These are phyloP conservation scores for Nannochloris sp. DNA, from an alignment of 139 green algal species.

Conservation along the genomic window DNA sequence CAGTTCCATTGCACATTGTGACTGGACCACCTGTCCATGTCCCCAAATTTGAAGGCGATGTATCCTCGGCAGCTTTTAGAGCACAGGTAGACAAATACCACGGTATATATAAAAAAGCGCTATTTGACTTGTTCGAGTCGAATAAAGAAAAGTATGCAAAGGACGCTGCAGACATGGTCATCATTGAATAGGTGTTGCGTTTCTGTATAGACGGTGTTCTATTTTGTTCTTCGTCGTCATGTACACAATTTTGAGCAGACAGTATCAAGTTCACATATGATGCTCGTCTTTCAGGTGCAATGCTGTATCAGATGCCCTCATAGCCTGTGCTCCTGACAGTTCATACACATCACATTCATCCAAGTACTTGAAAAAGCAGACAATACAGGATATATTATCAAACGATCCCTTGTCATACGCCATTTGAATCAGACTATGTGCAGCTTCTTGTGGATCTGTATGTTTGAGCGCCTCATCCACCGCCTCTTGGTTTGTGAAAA, in stretches of 20 bases:
- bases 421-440: constrained; percentile 56
- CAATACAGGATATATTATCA: constrained; percentile 80
- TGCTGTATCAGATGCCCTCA: constrained; percentile 1
- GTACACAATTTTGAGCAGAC: too few relatives aligned
- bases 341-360: background rate
- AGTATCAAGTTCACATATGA: too few relatives aligned
- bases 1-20: constrained; percentile 32
- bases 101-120: constrained; percentile 11
- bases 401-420: constrained; percentile 62
- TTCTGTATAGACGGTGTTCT: too few relatives aligned
- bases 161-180: constrained; percentile 4
- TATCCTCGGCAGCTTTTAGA: constrained; percentile 10
- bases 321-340: background rate
- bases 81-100: constrained; percentile 27
- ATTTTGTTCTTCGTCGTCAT: too few relatives aligned
- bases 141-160: constrained; percentile 24
- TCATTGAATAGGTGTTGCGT: background rate
- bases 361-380: constrained; percentile 32
- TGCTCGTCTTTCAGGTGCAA: too few relatives aligned
- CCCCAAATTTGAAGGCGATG: constrained; percentile 9
- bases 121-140: constrained; percentile 29
- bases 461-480: constrained; percentile 22
- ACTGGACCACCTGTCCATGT: constrained; percentile 37
- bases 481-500: constrained; percentile 74
- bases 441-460: constrained; percentile 41